phyloP scores from a whole-genome alignment of 106 monocot genomes.

The Platanthera guangdongensis region DNA sequence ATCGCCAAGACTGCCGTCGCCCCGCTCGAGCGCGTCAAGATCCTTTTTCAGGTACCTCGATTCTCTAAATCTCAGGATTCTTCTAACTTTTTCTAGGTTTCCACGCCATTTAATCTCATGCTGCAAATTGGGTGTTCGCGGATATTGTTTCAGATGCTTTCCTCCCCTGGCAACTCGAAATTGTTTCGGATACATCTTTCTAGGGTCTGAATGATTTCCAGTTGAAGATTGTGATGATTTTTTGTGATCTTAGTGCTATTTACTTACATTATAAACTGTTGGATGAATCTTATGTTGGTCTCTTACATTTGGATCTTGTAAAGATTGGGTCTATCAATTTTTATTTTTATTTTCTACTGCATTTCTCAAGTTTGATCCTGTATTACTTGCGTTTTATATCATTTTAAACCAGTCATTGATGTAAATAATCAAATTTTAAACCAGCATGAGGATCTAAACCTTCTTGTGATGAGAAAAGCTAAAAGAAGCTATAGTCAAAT shows the following conservation, averaged over 20 bases:
- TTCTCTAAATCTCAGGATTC: background rate
- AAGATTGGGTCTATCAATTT: background rate
- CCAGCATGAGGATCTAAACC: background rate
- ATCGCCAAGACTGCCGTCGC: conserved; percentile 91
- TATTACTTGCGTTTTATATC: background rate
- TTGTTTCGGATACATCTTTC: background rate
- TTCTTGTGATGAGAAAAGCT: background rate
- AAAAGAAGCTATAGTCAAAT: background rate
- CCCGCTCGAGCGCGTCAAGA: conserved; percentile 91
- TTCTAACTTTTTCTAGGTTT: background rate
- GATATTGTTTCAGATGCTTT: background rate
- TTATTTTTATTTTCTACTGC: background rate
- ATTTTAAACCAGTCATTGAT: background rate
- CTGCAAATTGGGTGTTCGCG: background rate
- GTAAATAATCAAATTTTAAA: background rate
- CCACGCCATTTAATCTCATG: background rate
- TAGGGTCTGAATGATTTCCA: background rate
- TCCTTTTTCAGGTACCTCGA: conserved; percentile 36
- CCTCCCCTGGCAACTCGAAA: background rate
- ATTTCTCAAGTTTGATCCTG: background rate
- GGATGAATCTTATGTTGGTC: background rate
- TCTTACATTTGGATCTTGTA: background rate
- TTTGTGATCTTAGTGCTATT: background rate
- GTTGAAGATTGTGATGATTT: background rate
- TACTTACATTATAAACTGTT: background rate